Evolutionary conservation across 441 rosid genomes (phyloP), one percentile per base, ranked within the genome.

Genomic region (Adansonia grandidieri): DNA sequence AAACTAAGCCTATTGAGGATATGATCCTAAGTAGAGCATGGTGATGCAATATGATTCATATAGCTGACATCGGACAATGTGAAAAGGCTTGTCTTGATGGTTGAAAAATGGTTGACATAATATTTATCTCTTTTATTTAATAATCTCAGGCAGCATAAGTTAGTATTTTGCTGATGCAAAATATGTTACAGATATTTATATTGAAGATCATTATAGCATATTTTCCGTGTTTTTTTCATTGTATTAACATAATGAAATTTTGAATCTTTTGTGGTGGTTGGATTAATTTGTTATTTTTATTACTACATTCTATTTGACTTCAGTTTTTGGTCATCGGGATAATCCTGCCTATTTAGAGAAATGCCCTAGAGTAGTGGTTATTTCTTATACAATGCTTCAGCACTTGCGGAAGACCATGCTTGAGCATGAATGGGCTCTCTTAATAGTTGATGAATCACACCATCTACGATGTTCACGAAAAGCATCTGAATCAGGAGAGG

Each of bases 381-480:
- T 89, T 76, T 96, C 99, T 77, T 96, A 86, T 84, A 93, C 71
- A 78, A 96, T 96, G 99, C 96, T 96, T 83, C 88, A 86, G 77
- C 94, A 77, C 84, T 86, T 96, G 77, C 81, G 85, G 73, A 91
- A 85, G 84, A 90, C 86, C 82, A 90, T 93, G 91, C 88, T 88
- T 57, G 91, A 84, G 79, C 90, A 68, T 80, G 95, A 91, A 75
- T 93, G 99, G 99, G 92, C 95, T 84, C 77, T 91, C 79, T 74
- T 96, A 88, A 90, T 96, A 74, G 89, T 92, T 81, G 99, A 96
- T 83, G 99, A 96, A 86, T 96, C 99, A 80, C 99, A 96, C 81
- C 97, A 93, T 83, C 73, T 93, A 53, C 92, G 98, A 11, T 91
- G 94, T 81, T 91, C 98, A 37, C 90, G 86, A 85, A 95, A 88